A percentile compares a stretch with the other conserved stretches of the same genome.
phyloP scores from a whole-genome alignment of 441 rosid species.

The Eutrema salsugineum region DNA sequence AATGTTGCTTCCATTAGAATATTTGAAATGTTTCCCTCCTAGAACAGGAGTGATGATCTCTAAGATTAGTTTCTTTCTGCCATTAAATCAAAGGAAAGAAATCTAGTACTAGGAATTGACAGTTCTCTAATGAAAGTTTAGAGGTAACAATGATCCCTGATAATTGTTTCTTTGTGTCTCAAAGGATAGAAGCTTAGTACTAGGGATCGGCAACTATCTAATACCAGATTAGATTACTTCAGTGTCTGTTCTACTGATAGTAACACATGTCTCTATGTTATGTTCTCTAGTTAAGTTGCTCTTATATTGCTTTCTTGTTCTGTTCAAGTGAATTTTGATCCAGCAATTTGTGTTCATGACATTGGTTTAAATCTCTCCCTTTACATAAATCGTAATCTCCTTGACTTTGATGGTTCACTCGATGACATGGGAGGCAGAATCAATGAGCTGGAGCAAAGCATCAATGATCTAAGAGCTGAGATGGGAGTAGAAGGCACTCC shows the following conservation, averaged over 20 bases:
- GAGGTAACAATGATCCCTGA: not conserved
- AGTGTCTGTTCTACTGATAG: not conserved
- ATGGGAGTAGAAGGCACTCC: conserved; percentile 47
- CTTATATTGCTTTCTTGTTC: not conserved
- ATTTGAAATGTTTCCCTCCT: not conserved
- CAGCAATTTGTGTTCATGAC: not conserved
- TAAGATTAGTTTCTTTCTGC: not conserved
- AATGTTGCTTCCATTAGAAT: not conserved
- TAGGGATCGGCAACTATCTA: not conserved
- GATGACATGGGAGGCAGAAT: conserved; percentile 68
- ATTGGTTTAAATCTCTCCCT: not conserved
- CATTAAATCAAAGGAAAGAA: not conserved
- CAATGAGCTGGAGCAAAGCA: conserved; percentile 62
- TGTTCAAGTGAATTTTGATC: not conserved
- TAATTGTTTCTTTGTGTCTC: not conserved
- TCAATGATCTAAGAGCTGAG: conserved; percentile 56
- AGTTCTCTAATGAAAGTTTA: not conserved
- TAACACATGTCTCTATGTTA: not conserved
- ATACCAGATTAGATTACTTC: not conserved
- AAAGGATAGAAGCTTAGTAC: not conserved
- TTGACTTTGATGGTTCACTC: conserved; percentile 47
- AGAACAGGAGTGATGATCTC: not conserved
- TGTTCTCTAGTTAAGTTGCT: not conserved
- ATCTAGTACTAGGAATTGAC: not conserved
- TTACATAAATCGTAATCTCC: conserved; percentile 18